Conservation (phyloP, 1,284 basidiomycete genomes). For the Rhodotorula glutinis region DNA sequence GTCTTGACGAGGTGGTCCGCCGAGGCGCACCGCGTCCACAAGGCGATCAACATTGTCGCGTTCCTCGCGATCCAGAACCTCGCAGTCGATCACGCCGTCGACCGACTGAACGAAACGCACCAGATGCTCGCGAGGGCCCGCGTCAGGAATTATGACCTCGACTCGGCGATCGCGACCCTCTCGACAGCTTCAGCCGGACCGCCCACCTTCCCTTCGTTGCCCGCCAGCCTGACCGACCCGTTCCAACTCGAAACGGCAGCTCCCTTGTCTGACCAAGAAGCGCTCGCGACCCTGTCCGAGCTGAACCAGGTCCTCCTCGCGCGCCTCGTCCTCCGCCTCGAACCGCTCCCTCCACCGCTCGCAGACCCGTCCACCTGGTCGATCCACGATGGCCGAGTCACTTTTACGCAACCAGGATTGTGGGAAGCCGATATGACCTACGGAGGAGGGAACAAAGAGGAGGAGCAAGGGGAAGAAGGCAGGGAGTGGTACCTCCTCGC, state of each 20-base stretch:
- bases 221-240: constrained; percentile 61
- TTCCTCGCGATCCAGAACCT: constrained; percentile 78
- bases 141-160: constrained; percentile 81
- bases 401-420: constrained; percentile 67
- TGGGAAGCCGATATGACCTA: constrained; percentile 73
- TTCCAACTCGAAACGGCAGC: constrained; percentile 58
- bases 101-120: constrained; percentile 62
- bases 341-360: constrained; percentile 60
- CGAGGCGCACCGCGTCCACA: constrained; percentile 73
- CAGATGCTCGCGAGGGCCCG: constrained; percentile 57
- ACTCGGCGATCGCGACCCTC: constrained; percentile 80
- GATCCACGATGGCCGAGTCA: constrained; percentile 72
- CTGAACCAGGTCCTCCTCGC: constrained; percentile 73
- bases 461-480: constrained; percentile 50
- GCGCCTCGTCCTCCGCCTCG: constrained; percentile 55
- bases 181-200: constrained; percentile 58
- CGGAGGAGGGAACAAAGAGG: constrained; percentile 52
- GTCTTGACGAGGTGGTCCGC: constrained; percentile 77
- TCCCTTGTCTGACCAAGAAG: constrained; percentile 64
- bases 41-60: constrained; percentile 80
- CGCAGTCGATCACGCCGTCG: constrained; percentile 71
- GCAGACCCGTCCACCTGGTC: constrained; percentile 54
- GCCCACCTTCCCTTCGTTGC: constrained; percentile 63
- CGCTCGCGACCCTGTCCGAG: constrained; percentile 62
- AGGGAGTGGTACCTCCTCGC: constrained; percentile 79